Base-by-base conservation (phyloP, 1,139 yeast genomes). In the Lodderomyces jiufengensis region DNA sequence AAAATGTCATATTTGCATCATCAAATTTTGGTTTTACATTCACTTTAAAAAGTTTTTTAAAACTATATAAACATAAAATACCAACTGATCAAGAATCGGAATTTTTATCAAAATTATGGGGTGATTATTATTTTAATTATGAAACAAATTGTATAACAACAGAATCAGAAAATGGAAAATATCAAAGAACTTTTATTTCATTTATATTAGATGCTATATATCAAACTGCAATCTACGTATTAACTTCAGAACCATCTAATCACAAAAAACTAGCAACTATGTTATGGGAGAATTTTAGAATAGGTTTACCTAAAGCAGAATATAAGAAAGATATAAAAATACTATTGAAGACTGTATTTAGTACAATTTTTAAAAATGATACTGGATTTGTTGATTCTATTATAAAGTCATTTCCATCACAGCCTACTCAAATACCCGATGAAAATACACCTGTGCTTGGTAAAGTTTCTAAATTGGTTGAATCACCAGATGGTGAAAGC, bases 121-220 rank as follows among this genome's bases (percentile, higher is more conserved):
- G 95, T 0, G 81, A 84, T 45, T 53, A 78, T 10, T 81, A 69
- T 49, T 85, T 63, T 50, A 62, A 78, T 37, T 52, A 64, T 1
- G 53, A 54, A 0, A 49, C 58, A 0, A 65, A 71, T 21, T 69
- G 62, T 39, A 80, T 87, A 47, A 57, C 73, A 0, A 55, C 57
- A 0, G 54, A 57, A 26, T 58, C 70, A 1, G 43, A 51, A 4
- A 57, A 55, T 5, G 52, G 56, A 3, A 39, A 54, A 1, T 40
- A 55, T 2, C 55, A 66, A 15, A 60, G 87, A 38, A 61, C 90
- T 0, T 90, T 90, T 55, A 73, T 78, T 10, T 71, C 74, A 40
- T 84, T 88, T 46, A 68, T 92, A 8, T 61, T 88, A 12, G 79
- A 76, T 13, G 98, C 98, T 0, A 50, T 94, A 5, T 92, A 90